A percentile compares a stretch with the other conserved stretches of the same genome.
Evolutionary conservation across 2,329 filamentous ascomycete species (phyloP).

Genomic region (Claviceps spartinae): DNA sequence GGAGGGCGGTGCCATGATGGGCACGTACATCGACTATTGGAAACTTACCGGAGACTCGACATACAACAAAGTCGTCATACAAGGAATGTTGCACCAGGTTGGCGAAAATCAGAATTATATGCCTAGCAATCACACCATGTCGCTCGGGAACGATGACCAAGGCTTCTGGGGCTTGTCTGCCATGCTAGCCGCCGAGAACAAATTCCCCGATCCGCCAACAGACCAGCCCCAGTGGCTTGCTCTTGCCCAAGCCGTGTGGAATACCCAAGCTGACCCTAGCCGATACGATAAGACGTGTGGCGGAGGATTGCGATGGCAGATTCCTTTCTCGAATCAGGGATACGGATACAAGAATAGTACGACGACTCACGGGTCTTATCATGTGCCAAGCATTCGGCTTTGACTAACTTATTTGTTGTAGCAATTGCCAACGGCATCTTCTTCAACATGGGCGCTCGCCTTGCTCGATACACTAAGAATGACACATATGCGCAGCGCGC

Average conservation of each 20-base stretch:
- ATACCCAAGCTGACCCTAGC: constrained; percentile 42
- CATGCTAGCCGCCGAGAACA: constrained; percentile 52
- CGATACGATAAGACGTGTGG: constrained; percentile 52
- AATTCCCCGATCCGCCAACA: constrained; percentile 43
- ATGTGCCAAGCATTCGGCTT: background rate
- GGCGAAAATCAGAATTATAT: constrained; percentile 45
- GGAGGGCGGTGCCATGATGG: constrained; percentile 57
- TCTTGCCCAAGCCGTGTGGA: constrained; percentile 57
- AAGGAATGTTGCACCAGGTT: constrained; percentile 44
- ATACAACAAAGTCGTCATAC: constrained; percentile 45
- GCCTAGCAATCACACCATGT: constrained; percentile 44
- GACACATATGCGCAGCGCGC: constrained; percentile 50
- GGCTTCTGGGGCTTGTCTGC: constrained; percentile 57
- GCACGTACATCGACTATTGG: constrained; percentile 57
- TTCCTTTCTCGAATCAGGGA: constrained; percentile 58
- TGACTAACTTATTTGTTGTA: constrained; percentile 9
- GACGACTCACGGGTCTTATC: constrained; percentile 11
- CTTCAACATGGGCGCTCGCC: constrained; percentile 52
- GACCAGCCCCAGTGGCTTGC: constrained; percentile 47
- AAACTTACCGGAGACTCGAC: constrained; percentile 49
- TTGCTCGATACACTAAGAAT: constrained; percentile 58
- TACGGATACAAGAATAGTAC: constrained; percentile 61
- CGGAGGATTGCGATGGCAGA: constrained; percentile 67
- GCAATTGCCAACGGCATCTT: constrained; percentile 49
- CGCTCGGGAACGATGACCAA: constrained; percentile 57